Evolutionary conservation across 352 stramenopile genomes (phyloP).

Genomic region (Phytopythium litorale): DNA sequence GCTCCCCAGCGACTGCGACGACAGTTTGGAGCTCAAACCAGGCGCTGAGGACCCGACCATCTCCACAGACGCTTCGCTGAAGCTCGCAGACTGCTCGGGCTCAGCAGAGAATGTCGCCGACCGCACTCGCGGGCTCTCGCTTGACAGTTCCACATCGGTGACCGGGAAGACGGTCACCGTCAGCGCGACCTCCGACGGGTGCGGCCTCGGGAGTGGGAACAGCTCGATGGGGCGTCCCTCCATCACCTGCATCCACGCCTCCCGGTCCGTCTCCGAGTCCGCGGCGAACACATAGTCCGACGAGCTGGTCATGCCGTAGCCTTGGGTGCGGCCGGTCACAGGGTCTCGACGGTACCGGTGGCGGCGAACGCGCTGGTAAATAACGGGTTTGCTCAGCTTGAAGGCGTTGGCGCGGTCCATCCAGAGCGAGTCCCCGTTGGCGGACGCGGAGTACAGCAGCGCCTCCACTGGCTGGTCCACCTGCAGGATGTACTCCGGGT

Average conservation of each 20-base stretch:
- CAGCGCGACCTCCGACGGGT: neutral
- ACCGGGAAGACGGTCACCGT: slow-evolving; percentile 3
- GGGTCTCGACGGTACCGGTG: slow-evolving; percentile 31
- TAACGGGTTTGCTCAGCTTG: slow-evolving; percentile 26
- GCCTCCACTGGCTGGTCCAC: slow-evolving; percentile 23
- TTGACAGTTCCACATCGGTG: neutral
- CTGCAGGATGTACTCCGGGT: slow-evolving; percentile 45
- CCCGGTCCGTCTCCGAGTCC: slow-evolving; percentile 24
- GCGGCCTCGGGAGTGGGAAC: neutral
- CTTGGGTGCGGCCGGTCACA: slow-evolving; percentile 22
- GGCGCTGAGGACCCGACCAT: neutral
- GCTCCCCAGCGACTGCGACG: neutral
- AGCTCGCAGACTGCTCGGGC: neutral
- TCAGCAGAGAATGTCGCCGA: neutral
- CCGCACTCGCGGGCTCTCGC: neutral
- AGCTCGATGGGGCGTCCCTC: slow-evolving; percentile 13
- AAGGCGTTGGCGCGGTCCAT: slow-evolving; percentile 43
- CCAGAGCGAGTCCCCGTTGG: slow-evolving; percentile 17
- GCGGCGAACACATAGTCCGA: slow-evolving; percentile 35
- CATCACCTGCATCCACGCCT: slow-evolving; percentile 37
- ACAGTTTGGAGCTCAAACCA: neutral
- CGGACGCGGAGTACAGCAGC: slow-evolving; percentile 16
- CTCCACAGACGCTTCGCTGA: neutral
- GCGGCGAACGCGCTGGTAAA: slow-evolving; percentile 27
- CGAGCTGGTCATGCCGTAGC: slow-evolving; percentile 18